A percentile compares a stretch with the other conserved stretches of the same genome.
These are phyloP conservation scores for Penicillium janthinellum DNA, from an alignment of 2,329 filamentous ascomycete species.

Conservation along the genomic window DNA sequence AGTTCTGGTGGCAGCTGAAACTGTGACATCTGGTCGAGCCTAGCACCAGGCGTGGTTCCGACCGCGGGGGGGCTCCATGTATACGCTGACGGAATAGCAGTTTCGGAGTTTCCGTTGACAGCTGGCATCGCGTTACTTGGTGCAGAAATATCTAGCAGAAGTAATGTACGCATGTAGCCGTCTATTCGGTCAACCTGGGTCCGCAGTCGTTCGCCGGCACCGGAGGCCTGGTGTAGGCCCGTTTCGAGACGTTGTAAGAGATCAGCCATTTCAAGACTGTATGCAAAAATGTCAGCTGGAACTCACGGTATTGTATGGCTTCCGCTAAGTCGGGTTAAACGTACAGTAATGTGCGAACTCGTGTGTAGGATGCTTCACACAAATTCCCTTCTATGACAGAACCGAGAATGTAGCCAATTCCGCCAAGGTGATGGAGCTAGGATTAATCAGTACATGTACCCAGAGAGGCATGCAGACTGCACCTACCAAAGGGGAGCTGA, in stretches of 20 bases:
- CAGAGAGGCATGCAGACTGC: background rate
- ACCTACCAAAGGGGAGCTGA: constrained; percentile 49
- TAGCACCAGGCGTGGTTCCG: constrained; percentile 11
- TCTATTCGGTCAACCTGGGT: constrained; percentile 50
- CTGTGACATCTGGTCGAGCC: constrained; percentile 31
- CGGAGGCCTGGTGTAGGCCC: constrained; percentile 43
- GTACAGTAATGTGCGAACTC: constrained; percentile 45
- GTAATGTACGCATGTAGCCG: constrained; percentile 42
- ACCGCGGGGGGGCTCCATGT: constrained; percentile 3
- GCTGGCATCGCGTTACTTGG: constrained; percentile 10
- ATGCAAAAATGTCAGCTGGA: background rate
- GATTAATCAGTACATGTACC: background rate
- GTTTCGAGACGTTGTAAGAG: constrained; percentile 49
- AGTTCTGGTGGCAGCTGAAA: constrained; percentile 47
- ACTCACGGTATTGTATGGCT: background rate
- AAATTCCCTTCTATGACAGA: constrained; percentile 50
- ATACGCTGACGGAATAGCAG: constrained; percentile 10
- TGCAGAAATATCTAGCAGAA: constrained; percentile 15
- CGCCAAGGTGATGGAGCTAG: constrained; percentile 50
- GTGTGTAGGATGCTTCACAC: constrained; percentile 45
- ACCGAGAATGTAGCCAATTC: constrained; percentile 55
- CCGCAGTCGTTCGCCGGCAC: constrained; percentile 44
- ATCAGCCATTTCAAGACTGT: constrained; percentile 45
- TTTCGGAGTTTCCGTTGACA: constrained; percentile 11
- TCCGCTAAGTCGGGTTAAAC: background rate